Evolutionary conservation across 2,329 filamentous ascomycete species (phyloP).

Genomic region (Ascochyta fabae): DNA sequence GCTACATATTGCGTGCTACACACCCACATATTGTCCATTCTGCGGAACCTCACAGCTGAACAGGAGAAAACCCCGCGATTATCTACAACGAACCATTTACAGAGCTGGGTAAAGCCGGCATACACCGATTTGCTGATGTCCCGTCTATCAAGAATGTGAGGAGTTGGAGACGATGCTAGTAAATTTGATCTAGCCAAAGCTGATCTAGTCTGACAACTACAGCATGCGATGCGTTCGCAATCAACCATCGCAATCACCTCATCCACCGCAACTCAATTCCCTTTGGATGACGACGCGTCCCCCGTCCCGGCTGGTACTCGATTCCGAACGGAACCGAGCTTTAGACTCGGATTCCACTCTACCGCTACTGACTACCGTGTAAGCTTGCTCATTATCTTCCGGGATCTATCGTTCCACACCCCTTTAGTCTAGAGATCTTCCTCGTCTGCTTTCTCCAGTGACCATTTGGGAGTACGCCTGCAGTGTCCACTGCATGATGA

Average conservation of each 20-base stretch:
- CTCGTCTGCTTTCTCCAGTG: too few species aligned
- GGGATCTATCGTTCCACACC: too few species aligned
- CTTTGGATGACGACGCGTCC: not conserved
- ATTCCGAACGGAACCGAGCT: not conserved
- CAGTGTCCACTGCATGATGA: too few species aligned
- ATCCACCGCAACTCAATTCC: constrained; percentile 1
- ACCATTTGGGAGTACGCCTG: too few species aligned
- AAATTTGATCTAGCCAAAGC: not conserved
- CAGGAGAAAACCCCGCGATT: not conserved
- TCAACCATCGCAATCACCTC: constrained; percentile 11
- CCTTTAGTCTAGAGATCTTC: too few species aligned
- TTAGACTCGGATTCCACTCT: not conserved
- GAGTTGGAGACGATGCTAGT: not conserved
- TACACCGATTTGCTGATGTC: constrained; percentile 8
- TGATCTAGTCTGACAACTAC: not conserved
- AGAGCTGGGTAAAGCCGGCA: not conserved
- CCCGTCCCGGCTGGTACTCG: too few species aligned
- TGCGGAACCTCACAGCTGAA: not conserved
- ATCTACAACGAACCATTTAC: not conserved
- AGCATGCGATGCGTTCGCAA: constrained; percentile 4
- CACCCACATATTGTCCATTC: constrained; percentile 5
- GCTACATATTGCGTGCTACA: constrained; percentile 17
- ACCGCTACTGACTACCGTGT: not conserved
- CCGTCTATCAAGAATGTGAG: not conserved
- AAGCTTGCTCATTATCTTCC: too few species aligned